Evolutionary conservation across 495 filamentous ascomycete species (phyloP).

Genomic region (Emericellopsis terricola): DNA sequence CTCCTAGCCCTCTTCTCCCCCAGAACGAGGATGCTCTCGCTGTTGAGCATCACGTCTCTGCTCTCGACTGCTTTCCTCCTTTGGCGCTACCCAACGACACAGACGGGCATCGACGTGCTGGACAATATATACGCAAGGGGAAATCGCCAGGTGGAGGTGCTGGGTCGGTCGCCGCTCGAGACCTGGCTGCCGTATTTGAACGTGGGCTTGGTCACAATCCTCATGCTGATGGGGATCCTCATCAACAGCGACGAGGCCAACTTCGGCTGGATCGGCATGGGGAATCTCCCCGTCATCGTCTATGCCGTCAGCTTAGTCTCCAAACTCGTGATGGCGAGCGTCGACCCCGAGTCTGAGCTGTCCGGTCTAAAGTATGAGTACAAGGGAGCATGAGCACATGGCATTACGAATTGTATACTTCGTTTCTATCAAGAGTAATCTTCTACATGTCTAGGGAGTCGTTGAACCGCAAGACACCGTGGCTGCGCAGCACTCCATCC

Average conservation of each 20-base stretch:
- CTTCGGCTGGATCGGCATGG: constrained; percentile 11
- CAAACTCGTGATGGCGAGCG: constrained; percentile 32
- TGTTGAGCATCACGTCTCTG: constrained; percentile 42
- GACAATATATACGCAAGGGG: constrained; percentile 8
- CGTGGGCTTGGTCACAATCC: constrained; percentile 18
- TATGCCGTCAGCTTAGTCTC: constrained; percentile 28
- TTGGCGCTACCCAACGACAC: constrained; percentile 17
- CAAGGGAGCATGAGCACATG: constrained; percentile 34
- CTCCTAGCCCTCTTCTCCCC: constrained; percentile 27
- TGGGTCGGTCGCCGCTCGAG: constrained; percentile 17
- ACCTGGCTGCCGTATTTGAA: constrained; percentile 30
- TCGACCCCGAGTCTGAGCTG: constrained; percentile 36
- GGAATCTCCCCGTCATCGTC: constrained; percentile 22
- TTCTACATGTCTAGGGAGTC: constrained; percentile 82
- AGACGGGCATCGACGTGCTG: constrained; percentile 17
- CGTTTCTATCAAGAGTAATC: not conserved
- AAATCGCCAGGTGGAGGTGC: not conserved
- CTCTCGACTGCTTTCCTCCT: constrained; percentile 35
- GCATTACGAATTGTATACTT: not conserved
- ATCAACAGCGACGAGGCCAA: constrained; percentile 4
- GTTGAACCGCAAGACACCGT: constrained; percentile 81
- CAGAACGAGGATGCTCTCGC: constrained; percentile 15
- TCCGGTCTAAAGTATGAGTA: constrained; percentile 34
- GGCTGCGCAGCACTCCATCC: constrained; percentile 68
- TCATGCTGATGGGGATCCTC: constrained; percentile 15